Conservation (phyloP, 495 filamentous ascomycete genomes). For the Penicillium tannophilum region DNA sequence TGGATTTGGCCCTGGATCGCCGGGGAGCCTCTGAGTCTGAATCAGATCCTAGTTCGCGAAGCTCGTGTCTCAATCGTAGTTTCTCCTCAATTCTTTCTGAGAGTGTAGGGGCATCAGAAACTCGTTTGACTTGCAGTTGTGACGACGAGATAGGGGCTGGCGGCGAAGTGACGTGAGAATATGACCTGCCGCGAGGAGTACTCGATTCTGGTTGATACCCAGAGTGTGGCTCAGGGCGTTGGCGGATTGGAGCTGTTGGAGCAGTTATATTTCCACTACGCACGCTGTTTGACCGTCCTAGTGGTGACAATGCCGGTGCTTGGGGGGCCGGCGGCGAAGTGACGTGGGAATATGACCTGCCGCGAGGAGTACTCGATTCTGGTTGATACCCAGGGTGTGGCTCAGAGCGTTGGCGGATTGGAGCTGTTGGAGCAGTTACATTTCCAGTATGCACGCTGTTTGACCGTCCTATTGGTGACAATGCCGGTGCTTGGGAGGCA, state of each 20-base stretch:
- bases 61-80: slow-evolving; percentile 31
- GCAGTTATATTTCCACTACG: slow-evolving; percentile 8
- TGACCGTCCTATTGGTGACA: slow-evolving; percentile 8
- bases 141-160: slow-evolving; percentile 2
- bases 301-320: too few relatives aligned
- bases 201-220: slow-evolving; percentile 35
- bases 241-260: neutral
- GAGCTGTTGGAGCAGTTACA: neutral
- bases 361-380: slow-evolving; percentile 26
- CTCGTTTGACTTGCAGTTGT: slow-evolving; percentile 4
- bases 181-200: slow-evolving; percentile 16
- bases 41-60: slow-evolving; percentile 21
- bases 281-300: slow-evolving; percentile 24
- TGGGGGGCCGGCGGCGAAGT: slow-evolving; percentile 1
- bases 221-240: slow-evolving; percentile 4
- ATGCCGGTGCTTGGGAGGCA: slow-evolving; percentile 1
- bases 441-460: slow-evolving; percentile 22
- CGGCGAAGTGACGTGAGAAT: slow-evolving; percentile 2
- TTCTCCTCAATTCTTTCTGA: slow-evolving; percentile 45
- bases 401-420: slow-evolving; percentile 7
- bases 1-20: slow-evolving; percentile 7
- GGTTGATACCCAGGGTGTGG: slow-evolving; percentile 28
- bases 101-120: slow-evolving; percentile 24
- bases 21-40: slow-evolving; percentile 22
- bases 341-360: slow-evolving; percentile 11